Evolutionary conservation across 805 yeast genomes (phyloP), one percentile per base, ranked within the genome.

Genomic region (Ogataea methanolica): DNA sequence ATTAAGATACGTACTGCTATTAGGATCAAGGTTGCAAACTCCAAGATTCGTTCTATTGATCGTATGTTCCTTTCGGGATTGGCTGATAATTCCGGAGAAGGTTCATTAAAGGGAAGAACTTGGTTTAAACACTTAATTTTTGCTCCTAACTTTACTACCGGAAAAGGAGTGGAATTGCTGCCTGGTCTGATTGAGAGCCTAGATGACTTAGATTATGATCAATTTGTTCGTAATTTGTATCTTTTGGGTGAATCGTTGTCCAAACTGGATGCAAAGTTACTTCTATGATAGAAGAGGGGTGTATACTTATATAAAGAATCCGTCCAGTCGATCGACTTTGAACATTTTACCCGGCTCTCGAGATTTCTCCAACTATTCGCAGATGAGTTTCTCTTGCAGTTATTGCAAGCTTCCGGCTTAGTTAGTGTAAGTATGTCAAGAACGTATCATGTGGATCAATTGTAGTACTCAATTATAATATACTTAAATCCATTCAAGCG

Each of bases 81-180:
- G 14, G 14, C 42, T 17, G 42, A 44, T 19, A 44, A 41, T 39
- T 21, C 14, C 6, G 62, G 65, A 9, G 56, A 69, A 14, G 58
- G 69, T 14, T 81, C 85, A 0, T 65, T 82, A 33, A 56, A 66
- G 31, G 70, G 70, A 33, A 69, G 88, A 53, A 62, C 63, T 6
- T 82, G 86, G 84, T 77, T 81, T 70, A 82, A 74, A 59, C 88
- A 84, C 63, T 68, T 81, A 26, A 67, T 84, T 0, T 81, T 72
- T 61, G 86, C 86, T 3, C 82, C 88, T 8, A 76, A 80, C 42
- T 67, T 76, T 50, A 66, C 54, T 31, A 69, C 75, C 14, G 87
- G 86, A 0, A 69, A 68, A 43, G 66, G 68, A 1, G 80, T 79
- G 1, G 78, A 72, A 43, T 69, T 80, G 1, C 66, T 83, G 40